Evolutionary conservation across 2,329 filamentous ascomycete genomes (phyloP).

Genomic region (Gnomoniopsis sp.): DNA sequence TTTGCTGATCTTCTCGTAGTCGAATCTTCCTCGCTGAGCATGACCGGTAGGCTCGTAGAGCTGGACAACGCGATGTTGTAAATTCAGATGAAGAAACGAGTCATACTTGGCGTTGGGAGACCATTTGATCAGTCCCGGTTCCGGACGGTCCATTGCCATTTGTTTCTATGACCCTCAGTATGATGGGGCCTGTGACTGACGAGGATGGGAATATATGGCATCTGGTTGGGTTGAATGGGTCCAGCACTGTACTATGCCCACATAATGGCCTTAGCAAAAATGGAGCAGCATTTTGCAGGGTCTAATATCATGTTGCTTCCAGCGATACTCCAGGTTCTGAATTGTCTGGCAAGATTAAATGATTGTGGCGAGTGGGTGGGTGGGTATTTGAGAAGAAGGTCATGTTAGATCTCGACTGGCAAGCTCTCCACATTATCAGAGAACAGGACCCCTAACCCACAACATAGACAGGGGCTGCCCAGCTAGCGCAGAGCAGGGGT

Average conservation of each 20-base stretch:
- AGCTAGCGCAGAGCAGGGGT: neutral
- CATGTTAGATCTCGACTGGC: neutral
- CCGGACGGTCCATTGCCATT: slow-evolving; percentile 51
- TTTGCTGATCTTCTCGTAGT: slow-evolving; percentile 53
- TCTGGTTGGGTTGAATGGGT: neutral
- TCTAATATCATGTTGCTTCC: neutral
- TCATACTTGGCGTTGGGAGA: slow-evolving; percentile 56
- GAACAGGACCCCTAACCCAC: neutral
- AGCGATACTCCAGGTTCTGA: neutral
- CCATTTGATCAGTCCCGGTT: slow-evolving; percentile 64
- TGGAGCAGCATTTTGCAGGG: neutral
- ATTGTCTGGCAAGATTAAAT: no score
- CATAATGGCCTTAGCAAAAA: neutral
- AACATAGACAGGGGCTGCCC: neutral
- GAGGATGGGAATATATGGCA: neutral
- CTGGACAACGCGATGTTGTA: slow-evolving; percentile 61
- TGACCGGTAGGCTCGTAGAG: slow-evolving; percentile 61
- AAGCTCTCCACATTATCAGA: neutral
- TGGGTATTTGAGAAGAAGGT: neutral
- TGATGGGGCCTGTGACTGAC: neutral
- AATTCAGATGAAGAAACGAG: slow-evolving; percentile 62
- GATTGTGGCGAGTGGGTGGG: no score
- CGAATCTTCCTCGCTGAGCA: slow-evolving; percentile 53
- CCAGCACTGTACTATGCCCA: neutral
- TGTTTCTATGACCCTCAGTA: neutral